Evolutionary conservation across 148 eudicot species (phyloP), one percentile per base, ranked within the genome.

Genomic region (Fagopyrum homotropicum): DNA sequence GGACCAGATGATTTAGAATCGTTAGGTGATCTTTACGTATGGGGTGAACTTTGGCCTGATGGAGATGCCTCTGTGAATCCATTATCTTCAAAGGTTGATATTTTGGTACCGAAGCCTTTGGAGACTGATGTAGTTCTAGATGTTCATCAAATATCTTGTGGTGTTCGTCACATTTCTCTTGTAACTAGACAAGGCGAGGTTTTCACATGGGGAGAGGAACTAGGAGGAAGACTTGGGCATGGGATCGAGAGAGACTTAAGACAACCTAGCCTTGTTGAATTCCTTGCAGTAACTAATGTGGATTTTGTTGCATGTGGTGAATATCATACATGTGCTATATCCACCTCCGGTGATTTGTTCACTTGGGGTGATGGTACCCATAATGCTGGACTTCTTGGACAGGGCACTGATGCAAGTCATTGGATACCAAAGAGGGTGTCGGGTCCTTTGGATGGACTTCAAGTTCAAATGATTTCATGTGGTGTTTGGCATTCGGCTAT

Each of bases 401-500:
- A 93, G 76, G 97, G 95, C 4, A 84, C 85, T 61, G 91, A 91
- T 47, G 80, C 86, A 69, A 87, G 98, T 80, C 98, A 93, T 76
- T 93, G 97, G 97, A 89, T 91, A 68, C 97, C 98, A 5, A 93
- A 89, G 84, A 80, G 95, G 79, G 82, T 93, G n/a, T 78, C 86
- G 4, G 98, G 98, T 49, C 95, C 91, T 59, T 86, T 93, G 49
- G 98, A 93, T 73, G 95, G 95, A 30, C 89, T 93, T 73, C 95
- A 91, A 75, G 84, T 91, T 74, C 83, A 89, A 44, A 73, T 82
- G 74, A 85, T 93, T 48, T 79, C 88, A 59, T 93, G 98, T 77
- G 98, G 98, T 47, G 95, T 97, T 61, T 93, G 98, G 98, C 98
- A 93, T 74, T 91, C 97, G 5, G 97, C 97, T 54, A 72, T 93